Evolutionary conservation across 129 eudicot genomes (phyloP), one percentile per base, ranked within the genome.

Genomic region (Artemisia tridentata): DNA sequence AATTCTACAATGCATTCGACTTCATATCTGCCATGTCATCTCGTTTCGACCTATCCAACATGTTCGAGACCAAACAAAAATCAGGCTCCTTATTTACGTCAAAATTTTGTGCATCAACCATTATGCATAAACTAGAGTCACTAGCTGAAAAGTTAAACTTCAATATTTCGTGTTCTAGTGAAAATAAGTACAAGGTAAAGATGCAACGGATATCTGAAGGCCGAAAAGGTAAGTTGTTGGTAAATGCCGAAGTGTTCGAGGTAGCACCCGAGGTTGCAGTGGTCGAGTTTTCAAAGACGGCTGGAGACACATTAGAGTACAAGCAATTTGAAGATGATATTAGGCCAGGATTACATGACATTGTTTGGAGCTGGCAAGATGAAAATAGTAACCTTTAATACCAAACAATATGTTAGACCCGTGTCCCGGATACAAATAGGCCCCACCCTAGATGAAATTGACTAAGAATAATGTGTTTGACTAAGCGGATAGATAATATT

Each of bases 321-420:
- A 82, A 56, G 7, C 86, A 74, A 75, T 88, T 85, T n/a, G 91
- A 88, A 11, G 89, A 85, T 58, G 89, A 88, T 48, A 79, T 84
- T 0, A 81, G 96, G 72, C 91, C 91, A 15, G 89, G 82, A 13
- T 69, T 88, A 3, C 46, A 85, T 53, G 96, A 88, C 73, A 83
- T 88, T 75, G 96, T 88, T 69, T 88, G 96, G 96, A 85, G 78
- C 41, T 88, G 96, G 96, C 96, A 85, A 81, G 97, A 96, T 2
- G 96, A 91, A 65, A 80, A 17, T 77, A 71, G 45, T 38, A 38
- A 38, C 45, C 45, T 38, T 38, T 38, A 38, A 38, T 38, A 38
- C 45, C 10, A 38, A 38, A 38, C 25, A n/a, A n/a, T n/a, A n/a
- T n/a, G n/a, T n/a, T n/a, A n/a, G n/a, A n/a, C n/a, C n/a, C n/a